A percentile compares a stretch with the other conserved stretches of the same genome.
Evolutionary conservation across 2,329 filamentous ascomycete species (phyloP).

Genomic region (Chaetoscypha palmicola): DNA sequence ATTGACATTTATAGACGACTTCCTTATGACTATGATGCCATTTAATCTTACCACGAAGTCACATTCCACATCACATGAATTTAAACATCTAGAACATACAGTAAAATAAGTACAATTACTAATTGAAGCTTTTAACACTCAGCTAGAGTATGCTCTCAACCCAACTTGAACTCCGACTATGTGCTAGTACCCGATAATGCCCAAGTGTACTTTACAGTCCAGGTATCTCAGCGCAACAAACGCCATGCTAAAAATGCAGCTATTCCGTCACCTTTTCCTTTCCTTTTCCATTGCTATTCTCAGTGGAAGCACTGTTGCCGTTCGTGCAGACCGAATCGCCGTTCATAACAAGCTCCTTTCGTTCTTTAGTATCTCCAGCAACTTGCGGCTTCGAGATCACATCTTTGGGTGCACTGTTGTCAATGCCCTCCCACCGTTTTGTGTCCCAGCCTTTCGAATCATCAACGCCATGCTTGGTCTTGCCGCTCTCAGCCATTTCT

Average conservation of each 20-base stretch:
- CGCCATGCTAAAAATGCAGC: constrained; percentile 14
- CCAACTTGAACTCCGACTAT: no score
- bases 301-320: constrained; percentile 10
- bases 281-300: constrained; percentile 11
- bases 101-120: no score
- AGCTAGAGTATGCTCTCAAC: no score
- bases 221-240: no score
- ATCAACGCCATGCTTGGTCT: constrained; percentile 29
- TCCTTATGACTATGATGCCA: no score
- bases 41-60: no score
- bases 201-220: no score
- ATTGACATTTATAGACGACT: no score
- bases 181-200: no score
- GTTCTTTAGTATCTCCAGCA: constrained; percentile 7
- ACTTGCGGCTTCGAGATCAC: constrained; percentile 22
- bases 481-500: constrained; percentile 50
- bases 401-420: constrained; percentile 27
- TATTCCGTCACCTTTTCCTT: constrained; percentile 17
- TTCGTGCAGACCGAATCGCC: constrained; percentile 9
- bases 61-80: no score
- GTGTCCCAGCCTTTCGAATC: constrained; percentile 25
- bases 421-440: constrained; percentile 25
- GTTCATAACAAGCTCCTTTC: constrained; percentile 4
- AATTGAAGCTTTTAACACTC: no score
- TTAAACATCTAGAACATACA: no score